Evolutionary conservation across 148 eudicot species (phyloP), one percentile per base, ranked within the genome.

Genomic region (Rhododendron ovatum): DNA sequence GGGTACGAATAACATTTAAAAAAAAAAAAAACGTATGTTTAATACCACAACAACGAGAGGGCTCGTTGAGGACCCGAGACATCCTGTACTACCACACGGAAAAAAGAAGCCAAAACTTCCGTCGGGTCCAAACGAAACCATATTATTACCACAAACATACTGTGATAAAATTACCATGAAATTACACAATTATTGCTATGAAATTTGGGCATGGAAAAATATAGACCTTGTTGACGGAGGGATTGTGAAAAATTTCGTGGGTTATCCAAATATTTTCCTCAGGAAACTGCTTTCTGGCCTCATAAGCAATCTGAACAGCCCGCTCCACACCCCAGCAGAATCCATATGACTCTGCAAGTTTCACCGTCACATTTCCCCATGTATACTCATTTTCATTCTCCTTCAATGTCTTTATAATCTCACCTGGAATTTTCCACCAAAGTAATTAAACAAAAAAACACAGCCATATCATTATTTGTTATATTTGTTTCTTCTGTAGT

Each of bases 301-400:
- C 98, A 83, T 98, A 98, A 14, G 98, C 98, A 86, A 95, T 98
- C 90, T 95, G 98, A 30, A 98, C 95, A 0, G 99, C 98, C 59
- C 98, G 91, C 84, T 98, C 98, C 55, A 98, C 99, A 15, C 99
- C 99, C 99, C 98, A 98, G 88, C 99, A 98, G 86, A 94, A 98
- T 15, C 98, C 99, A 88, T 92, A 94, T 13, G 98, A 84, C 86
- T 94, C 99, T 8, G 98, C 99, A 86, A 98, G 93, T 87, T 91
- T 94, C 80, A 98, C 96, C 0, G 98, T 98, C 80, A 98, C 98
- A 63, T 94, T 95, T 74, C 99, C 99, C 99, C 99, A 95, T 61
- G 92, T 95, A 85, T 95, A 94, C 85, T 91, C 93, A 51, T 91
- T 84, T 28, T 95, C 98, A 84, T 95, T 98, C 86, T 94, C 98